Base-by-base conservation (phyloP, 805 yeast genomes). In the Blastobotrys americana region DNA sequence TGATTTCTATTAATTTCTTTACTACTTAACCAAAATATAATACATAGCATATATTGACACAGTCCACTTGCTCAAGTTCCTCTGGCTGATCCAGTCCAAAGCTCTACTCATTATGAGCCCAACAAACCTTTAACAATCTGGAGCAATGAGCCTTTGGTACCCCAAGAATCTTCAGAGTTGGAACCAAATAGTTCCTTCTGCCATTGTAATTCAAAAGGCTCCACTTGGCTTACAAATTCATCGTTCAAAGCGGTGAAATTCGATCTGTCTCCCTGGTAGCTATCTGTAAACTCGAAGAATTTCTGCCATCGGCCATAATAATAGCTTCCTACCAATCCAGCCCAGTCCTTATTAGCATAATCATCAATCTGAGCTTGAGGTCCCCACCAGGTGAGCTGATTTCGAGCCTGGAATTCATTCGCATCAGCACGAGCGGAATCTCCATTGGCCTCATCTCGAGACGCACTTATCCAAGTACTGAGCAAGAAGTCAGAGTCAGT, bases 321-420 rank as follows among this genome's bases (percentile, higher is more conserved):
- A 40, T 45, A 48, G 9, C 34, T 19, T 8, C 49, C 45, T 15
- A 48, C 48, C 10, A 48, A 27, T 3, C 52, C 52, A 1, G 49
- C 49, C 52, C 52, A 48, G n/a, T 46, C 44, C 42, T 45, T 46
- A 16, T 46, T 37, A 21, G 52, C 48, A 31, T 48, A 48, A 39
- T 45, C 44, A 39, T 42, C 40, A 15, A 45, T 33, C 33, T 48
- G 41, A 6, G 37, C 44, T 20, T 34, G 25, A 6, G 51, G 48
- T 9, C 52, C 52, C 52, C 52, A 48, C 25, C 37, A 34, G 28
- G 52, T 48, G 31, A 48, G 19, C 35, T 43, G 48, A 35, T 48
- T 46, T 3, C 52, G 40, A 16, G 52, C 52, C 16, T 42, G 41
- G 41, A 45, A 45, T 33, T 48, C 52, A 15, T 23, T 37, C 38